Base-by-base conservation (phyloP, 2,329 filamentous ascomycete genomes). In the Nigrospora sphaerica region DNA sequence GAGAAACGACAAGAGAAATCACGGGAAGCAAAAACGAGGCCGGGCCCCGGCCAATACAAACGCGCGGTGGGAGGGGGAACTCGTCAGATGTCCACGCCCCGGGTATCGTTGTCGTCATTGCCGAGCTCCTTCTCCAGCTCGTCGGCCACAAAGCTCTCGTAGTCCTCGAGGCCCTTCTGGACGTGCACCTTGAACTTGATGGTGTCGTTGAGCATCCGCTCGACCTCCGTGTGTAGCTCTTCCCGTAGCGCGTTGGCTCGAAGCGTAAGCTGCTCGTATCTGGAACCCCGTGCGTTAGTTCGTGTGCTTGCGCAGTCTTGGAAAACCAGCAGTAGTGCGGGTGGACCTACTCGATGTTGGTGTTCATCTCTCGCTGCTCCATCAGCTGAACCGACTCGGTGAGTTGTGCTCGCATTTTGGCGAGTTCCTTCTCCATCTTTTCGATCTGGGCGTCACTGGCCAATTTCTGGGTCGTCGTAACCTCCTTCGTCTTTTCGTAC, bases 111-210 rank as follows among this genome's bases (percentile, higher is more conserved):
- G 52, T 81, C 78, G 34, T 85, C 83, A 36, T 75, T 80, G n/a
- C 82, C 81, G 18, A 90, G 70, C 67, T 91, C 86, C 61, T 84
- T 81, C 70, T 95, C 88, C n/a, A 96, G 83, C 69, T 97, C 92
- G 54, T 95, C 88, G 2, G 88, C 85, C 7, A 96, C 89, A 62
- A 96, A 95, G 46, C 84, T 83, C 68, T 98, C 93, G 64, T 95
- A 97, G 60, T 93, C 88, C 62, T 96, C 92, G 45, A 98, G 73
- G 49, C 83, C 85, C 70, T 90, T 91, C 66, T 98, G 93, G 44
- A 98, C 77, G 61, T 97, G 91, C 53, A 98, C 88, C 71, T 98
- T 98, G 80, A 98, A 97, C 61, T 95, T 91, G 71, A 97, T 95
- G 51, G 96, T 86, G 62, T 97, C 91, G 69, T 96, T 95, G 49